These are phyloP conservation scores for Fusarium sp. DNA, from an alignment of 2,329 filamentous ascomycete genomes.

Conservation along the genomic window DNA sequence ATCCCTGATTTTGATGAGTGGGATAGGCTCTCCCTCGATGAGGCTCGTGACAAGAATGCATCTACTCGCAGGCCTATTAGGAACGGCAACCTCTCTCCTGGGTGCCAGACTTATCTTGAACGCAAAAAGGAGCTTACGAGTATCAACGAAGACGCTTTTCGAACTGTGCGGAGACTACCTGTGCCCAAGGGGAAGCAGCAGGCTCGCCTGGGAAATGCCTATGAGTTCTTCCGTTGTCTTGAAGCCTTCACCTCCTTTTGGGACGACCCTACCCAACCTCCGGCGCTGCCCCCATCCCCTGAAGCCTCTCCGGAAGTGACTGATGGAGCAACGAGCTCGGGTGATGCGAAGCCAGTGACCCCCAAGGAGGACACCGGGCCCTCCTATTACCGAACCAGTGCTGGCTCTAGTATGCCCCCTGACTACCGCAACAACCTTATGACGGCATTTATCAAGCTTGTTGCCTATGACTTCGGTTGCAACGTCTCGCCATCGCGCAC, in stretches of 20 bases:
- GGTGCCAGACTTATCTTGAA: constrained; percentile 68
- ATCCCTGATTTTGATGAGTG: constrained; percentile 66
- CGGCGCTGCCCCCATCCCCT: constrained; percentile 47
- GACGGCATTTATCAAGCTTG: constrained; percentile 70
- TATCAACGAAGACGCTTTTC: constrained; percentile 68
- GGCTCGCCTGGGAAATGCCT: constrained; percentile 69
- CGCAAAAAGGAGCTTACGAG: constrained; percentile 67
- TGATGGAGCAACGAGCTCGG: constrained; percentile 10
- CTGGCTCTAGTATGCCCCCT: constrained; percentile 66
- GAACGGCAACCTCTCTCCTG: constrained; percentile 66
- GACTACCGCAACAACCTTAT: constrained; percentile 68
- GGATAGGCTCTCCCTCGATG: constrained; percentile 60
- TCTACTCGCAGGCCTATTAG: constrained; percentile 60
- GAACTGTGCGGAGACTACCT: constrained; percentile 68
- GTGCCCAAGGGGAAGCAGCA: constrained; percentile 63
- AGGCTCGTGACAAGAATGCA: constrained; percentile 60
- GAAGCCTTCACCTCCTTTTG: constrained; percentile 69
- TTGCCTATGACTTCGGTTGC: constrained; percentile 74
- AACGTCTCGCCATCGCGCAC: constrained; percentile 66
- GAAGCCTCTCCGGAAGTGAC: constrained; percentile 42
- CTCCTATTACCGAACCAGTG: constrained; percentile 53
- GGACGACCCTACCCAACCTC: constrained; percentile 66
- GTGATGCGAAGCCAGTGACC: constrained; percentile 19
- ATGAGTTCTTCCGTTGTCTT: constrained; percentile 73
- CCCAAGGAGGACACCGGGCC: constrained; percentile 20